A percentile compares a stretch with the other conserved stretches of the same genome.
Evolutionary conservation across 352 stramenopile genomes (phyloP).

Genomic region (Pelagophyceae sp.): DNA sequence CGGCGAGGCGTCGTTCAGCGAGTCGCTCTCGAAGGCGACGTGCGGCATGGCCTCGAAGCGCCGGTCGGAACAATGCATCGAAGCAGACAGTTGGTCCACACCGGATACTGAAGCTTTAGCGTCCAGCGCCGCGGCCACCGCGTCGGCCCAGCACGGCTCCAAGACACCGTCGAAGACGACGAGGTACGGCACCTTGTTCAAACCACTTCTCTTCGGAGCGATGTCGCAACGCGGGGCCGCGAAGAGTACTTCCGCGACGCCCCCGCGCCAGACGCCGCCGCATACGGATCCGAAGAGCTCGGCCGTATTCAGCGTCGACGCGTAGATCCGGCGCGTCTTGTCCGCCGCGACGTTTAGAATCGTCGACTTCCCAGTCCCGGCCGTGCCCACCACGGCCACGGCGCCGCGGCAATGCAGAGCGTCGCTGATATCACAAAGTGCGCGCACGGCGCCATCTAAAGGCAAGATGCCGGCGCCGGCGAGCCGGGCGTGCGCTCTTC

Average conservation of each 20-base stretch:
- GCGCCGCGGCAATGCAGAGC: neutral
- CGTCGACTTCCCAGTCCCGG: neutral
- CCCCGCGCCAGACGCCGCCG: neutral
- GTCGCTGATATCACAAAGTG: too few relatives aligned
- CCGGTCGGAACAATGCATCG: too few relatives aligned
- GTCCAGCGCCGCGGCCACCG: neutral
- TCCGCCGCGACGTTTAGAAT: neutral
- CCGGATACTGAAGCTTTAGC: too few relatives aligned
- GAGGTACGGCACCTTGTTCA: neutral
- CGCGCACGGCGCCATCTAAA: too few relatives aligned
- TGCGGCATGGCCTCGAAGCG: neutral
- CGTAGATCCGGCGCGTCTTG: neutral
- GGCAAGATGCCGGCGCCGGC: too few relatives aligned
- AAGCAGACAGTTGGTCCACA: neutral
- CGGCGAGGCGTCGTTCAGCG: neutral
- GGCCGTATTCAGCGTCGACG: neutral
- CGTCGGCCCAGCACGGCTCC: neutral
- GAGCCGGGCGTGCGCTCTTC: too few relatives aligned
- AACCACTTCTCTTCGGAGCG: too few relatives aligned
- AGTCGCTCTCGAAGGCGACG: neutral
- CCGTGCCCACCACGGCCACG: neutral
- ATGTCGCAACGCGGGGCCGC: too few relatives aligned
- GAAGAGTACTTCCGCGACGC: too few relatives aligned
- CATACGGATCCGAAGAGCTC: neutral
- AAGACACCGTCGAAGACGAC: neutral